phyloP scores from a whole-genome alignment of 208 protist species.

The Angomonas ambiguus region DNA sequence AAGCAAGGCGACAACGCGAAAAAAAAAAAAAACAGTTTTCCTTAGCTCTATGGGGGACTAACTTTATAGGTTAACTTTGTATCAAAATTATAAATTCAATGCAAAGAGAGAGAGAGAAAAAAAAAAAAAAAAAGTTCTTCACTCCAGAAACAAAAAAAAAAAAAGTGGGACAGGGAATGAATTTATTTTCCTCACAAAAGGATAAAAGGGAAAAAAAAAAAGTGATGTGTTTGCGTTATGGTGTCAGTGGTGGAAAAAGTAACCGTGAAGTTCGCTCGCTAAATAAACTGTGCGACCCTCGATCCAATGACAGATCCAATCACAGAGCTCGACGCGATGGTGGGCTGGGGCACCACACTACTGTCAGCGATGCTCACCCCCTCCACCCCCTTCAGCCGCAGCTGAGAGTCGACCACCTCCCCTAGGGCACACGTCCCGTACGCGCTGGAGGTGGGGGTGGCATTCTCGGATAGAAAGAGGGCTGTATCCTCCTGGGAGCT shows the following conservation, averaged over 20 bases:
- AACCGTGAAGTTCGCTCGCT: too few relatives aligned
- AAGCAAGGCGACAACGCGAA: not conserved
- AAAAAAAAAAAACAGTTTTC: constrained; percentile 18
- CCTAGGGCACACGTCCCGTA: constrained; percentile 78
- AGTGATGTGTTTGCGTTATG: constrained; percentile 4
- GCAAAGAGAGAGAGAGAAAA: not conserved
- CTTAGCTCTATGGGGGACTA: too few relatives aligned
- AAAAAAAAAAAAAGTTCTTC: constrained; percentile 8
- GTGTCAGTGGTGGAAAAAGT: too few relatives aligned
- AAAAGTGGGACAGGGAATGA: constrained; percentile 11
- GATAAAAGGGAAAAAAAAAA: constrained; percentile 11
- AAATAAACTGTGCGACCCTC: constrained; percentile 38
- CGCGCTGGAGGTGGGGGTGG: constrained; percentile 29
- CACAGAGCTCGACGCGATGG: constrained; percentile 44
- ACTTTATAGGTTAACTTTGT: too few relatives aligned
- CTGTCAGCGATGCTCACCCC: constrained; percentile 59
- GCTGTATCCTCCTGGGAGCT: constrained; percentile 41
- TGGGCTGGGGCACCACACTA: constrained; percentile 72
- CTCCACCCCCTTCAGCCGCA: constrained; percentile 48
- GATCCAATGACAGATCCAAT: constrained; percentile 54
- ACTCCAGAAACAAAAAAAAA: not conserved
- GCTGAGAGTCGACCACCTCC: constrained; percentile 41
- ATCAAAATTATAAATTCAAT: too few relatives aligned
- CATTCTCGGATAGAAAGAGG: constrained; percentile 51
- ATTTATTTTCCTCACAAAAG: constrained; percentile 4